phyloP scores from a whole-genome alignment of 352 stramenopile species.

The Phytophthora idaei region DNA sequence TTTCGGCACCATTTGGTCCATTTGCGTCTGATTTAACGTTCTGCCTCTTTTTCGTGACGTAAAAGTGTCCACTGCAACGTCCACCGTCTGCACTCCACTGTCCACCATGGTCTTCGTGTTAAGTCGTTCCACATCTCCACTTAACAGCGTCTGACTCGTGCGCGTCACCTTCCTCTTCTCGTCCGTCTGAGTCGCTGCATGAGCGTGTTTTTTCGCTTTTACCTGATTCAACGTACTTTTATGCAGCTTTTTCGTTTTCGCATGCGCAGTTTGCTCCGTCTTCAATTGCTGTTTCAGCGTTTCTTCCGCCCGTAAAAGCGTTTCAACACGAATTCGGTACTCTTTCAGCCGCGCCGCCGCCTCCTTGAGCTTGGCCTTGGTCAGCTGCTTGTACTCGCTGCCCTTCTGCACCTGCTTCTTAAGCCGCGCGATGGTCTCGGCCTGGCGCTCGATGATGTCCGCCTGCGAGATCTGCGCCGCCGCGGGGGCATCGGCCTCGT shows the following conservation, averaged over 20 bases:
- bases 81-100: constrained; percentile 27
- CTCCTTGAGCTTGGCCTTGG: constrained; percentile 74
- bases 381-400: constrained; percentile 58
- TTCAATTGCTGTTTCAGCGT: constrained; percentile 33
- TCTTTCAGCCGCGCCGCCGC: constrained; percentile 59
- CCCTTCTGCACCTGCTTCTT: constrained; percentile 42
- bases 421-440: constrained; percentile 57
- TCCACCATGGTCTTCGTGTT: constrained; percentile 11
- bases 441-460: constrained; percentile 75
- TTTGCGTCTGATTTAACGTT: neutral
- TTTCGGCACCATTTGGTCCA: constrained; percentile 26
- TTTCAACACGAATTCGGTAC: constrained; percentile 65
- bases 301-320: constrained; percentile 41
- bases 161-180: constrained; percentile 2
- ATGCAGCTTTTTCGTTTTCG: constrained; percentile 18
- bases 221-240: constrained; percentile 10
- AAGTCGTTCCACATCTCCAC: constrained; percentile 19
- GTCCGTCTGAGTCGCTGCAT: constrained; percentile 24
- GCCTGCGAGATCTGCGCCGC: constrained; percentile 63
- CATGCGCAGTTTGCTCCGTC: constrained; percentile 1
- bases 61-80: neutral
- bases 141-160: constrained; percentile 34
- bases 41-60: constrained; percentile 16
- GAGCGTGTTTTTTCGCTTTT: constrained; percentile 20
- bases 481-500: constrained; percentile 21